A percentile compares a stretch with the other conserved stretches of the same genome.
These are phyloP conservation scores for Nicotiana sylvestris DNA, from an alignment of 257 asterid species.

Conservation along the genomic window DNA sequence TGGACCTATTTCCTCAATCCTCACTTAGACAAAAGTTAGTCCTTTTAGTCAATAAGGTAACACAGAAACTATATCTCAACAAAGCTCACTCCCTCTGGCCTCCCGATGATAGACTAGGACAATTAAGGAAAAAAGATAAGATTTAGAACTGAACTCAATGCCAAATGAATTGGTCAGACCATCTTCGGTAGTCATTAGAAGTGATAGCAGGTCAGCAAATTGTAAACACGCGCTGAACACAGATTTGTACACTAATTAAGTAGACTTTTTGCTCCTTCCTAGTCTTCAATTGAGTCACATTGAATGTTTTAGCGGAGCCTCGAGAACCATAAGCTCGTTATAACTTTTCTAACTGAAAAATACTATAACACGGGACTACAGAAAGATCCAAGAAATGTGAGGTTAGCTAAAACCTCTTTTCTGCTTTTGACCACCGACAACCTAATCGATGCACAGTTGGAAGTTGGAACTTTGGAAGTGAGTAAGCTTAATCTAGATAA, in stretches of 20 bases:
- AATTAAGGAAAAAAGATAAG: not conserved
- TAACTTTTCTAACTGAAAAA: not conserved
- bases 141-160: not conserved
- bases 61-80: not conserved
- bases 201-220: not conserved
- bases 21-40: not conserved
- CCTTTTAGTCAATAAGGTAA: conserved; percentile 5
- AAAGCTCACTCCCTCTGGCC: not conserved
- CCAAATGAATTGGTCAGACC: not conserved
- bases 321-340: not conserved
- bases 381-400: conserved; percentile 11
- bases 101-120: not conserved
- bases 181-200: not conserved
- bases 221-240: not conserved
- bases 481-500: not conserved
- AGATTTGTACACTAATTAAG: not conserved
- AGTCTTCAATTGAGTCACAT: not conserved
- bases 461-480: not conserved
- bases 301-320: not conserved
- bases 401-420: conserved; percentile 1
- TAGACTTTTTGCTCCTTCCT: not conserved
- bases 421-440: not conserved
- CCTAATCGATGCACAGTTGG: not conserved
- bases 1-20: not conserved
- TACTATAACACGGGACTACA: not conserved